Percentiles rank a stretch among this genome's conserved stretches.
Conservation (phyloP, 73 alveolate species). For the Stentor roeselii region DNA sequence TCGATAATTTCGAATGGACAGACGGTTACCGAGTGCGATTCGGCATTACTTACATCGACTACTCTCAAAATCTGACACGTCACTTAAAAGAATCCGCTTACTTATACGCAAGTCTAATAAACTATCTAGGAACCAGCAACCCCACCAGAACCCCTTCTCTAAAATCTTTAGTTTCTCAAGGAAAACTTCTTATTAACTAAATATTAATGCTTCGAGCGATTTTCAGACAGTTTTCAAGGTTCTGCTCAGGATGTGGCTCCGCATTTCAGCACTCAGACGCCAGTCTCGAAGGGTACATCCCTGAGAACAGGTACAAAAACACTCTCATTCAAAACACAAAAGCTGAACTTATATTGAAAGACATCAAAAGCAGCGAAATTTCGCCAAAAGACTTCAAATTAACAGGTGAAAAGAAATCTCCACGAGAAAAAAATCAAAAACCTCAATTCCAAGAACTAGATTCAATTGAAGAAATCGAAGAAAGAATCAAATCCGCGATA, state of each 20-base stretch:
- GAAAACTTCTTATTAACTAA: too few relatives aligned
- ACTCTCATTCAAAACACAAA: not conserved
- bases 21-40: slow-evolving; percentile 38
- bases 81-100: slow-evolving; percentile 6
- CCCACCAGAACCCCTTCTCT: too few relatives aligned
- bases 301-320: slow-evolving; percentile 18
- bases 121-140: not conserved
- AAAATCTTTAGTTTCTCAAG: too few relatives aligned
- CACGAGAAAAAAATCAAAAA: not conserved
- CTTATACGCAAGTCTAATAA: not conserved
- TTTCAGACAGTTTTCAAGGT: not conserved
- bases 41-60: slow-evolving; percentile 40
- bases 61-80: slow-evolving; percentile 29
- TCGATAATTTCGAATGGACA: slow-evolving; percentile 39
- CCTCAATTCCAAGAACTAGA: not conserved
- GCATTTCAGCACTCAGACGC: slow-evolving; percentile 36
- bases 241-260: slow-evolving; percentile 50
- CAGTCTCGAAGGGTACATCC: slow-evolving; percentile 35
- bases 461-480: slow-evolving; percentile 8
- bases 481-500: not conserved
- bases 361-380: slow-evolving; percentile 13
- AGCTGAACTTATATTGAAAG: not conserved
- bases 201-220: not conserved
- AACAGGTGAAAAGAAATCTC: not conserved
- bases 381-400: slow-evolving; percentile 28